Conservation (phyloP, 257 asterid genomes). For the Capsicum pubescens region DNA sequence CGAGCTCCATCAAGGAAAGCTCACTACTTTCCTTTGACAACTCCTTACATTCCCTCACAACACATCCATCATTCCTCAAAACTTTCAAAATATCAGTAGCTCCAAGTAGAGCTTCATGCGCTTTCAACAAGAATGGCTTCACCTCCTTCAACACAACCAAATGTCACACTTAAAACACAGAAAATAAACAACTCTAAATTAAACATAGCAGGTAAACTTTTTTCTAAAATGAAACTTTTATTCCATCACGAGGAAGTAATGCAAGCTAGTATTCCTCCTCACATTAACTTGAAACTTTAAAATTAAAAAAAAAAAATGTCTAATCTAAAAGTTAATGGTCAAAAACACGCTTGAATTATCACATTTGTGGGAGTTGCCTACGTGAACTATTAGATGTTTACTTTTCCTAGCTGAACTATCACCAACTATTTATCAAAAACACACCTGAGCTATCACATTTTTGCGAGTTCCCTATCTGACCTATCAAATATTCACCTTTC, state of each 20-base stretch:
- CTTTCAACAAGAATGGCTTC: constrained; percentile 59
- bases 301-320: background rate
- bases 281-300: background rate
- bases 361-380: no score
- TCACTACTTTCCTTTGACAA: constrained; percentile 42
- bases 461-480: no score
- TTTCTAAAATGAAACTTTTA: background rate
- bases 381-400: no score
- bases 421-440: no score
- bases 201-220: background rate
- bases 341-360: no score
- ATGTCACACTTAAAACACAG: constrained; percentile 8
- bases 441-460: no score
- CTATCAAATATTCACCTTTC: no score
- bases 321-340: background rate
- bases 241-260: background rate
- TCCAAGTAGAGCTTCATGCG: constrained; percentile 68
- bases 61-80: constrained; percentile 48
- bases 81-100: constrained; percentile 51
- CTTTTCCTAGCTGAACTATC: no score
- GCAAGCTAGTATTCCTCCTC: background rate
- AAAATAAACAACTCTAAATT: background rate
- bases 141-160: constrained; percentile 55
- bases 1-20: constrained; percentile 70
- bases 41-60: constrained; percentile 41